Evolutionary conservation across 2,329 filamentous ascomycete species (phyloP).

Genomic region (Blastomyces parvus): DNA sequence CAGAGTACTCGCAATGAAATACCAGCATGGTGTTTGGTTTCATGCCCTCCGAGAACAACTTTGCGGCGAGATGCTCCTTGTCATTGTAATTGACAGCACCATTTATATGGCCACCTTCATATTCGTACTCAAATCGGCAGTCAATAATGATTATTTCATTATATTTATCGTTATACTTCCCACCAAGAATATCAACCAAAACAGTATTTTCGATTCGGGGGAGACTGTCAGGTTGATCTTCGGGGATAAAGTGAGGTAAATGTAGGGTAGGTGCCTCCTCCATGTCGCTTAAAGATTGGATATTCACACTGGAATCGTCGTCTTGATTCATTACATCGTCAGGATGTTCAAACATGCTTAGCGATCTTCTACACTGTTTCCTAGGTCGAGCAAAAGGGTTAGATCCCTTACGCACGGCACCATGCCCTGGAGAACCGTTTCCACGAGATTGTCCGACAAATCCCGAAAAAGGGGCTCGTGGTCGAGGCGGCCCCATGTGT

Average conservation of each 20-base stretch:
- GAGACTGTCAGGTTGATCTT: slow-evolving; percentile 73
- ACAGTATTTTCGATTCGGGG: slow-evolving; percentile 77
- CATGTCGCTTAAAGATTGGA: slow-evolving; percentile 73
- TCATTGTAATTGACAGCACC: slow-evolving; percentile 94
- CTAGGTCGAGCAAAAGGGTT: slow-evolving; percentile 66
- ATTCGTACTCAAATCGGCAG: slow-evolving; percentile 98
- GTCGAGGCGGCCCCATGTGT: slow-evolving; percentile 51
- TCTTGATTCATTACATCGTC: slow-evolving; percentile 74
- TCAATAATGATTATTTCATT: slow-evolving; percentile 82
- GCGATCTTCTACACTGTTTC: slow-evolving; percentile 80
- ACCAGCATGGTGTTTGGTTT: slow-evolving; percentile 69
- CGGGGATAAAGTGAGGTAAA: slow-evolving; percentile 74
- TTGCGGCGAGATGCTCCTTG: slow-evolving; percentile 72
- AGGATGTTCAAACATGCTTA: slow-evolving; percentile 96
- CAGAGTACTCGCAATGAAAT: slow-evolving; percentile 97
- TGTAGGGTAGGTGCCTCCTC: slow-evolving; percentile 64
- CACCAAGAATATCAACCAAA: slow-evolving; percentile 77
- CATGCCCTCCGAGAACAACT: slow-evolving; percentile 62
- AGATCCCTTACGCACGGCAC: slow-evolving; percentile 61
- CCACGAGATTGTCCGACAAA: slow-evolving; percentile 48
- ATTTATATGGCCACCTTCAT: slow-evolving; percentile 88
- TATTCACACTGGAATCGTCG: slow-evolving; percentile 49
- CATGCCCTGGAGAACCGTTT: slow-evolving; percentile 65
- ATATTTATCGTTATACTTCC: slow-evolving; percentile 66
- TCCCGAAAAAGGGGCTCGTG: slow-evolving; percentile 56